Evolutionary conservation across 805 yeast species (phyloP).

Genomic region (Saccharomyces mikatae): DNA sequence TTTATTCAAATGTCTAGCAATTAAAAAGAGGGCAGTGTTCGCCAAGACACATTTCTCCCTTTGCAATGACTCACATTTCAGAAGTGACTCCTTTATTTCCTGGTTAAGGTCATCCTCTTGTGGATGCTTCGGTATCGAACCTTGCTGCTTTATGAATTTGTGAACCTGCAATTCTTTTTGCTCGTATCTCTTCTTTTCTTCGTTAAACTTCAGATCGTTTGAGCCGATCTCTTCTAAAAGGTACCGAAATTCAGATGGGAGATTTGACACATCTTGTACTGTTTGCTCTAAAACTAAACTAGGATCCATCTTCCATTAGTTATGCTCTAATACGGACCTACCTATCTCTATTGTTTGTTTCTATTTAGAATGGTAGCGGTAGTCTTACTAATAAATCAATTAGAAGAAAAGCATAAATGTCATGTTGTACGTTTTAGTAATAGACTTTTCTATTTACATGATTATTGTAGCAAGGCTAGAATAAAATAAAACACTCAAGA

Average conservation of each 20-base stretch:
- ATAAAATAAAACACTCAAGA: neutral
- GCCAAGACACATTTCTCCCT: slow-evolving; percentile 72
- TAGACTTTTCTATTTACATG: neutral
- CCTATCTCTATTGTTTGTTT: neutral
- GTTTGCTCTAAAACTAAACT: slow-evolving; percentile 74
- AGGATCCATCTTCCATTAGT: slow-evolving; percentile 58
- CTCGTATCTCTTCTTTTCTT: slow-evolving; percentile 55
- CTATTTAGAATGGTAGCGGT: neutral
- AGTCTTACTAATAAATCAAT: neutral
- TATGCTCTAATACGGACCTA: neutral
- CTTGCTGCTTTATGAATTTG: slow-evolving; percentile 73
- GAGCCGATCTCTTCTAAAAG: slow-evolving; percentile 68
- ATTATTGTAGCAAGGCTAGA: neutral
- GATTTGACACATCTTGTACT: slow-evolving; percentile 64
- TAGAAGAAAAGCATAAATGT: neutral
- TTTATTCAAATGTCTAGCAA: slow-evolving; percentile 64
- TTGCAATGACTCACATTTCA: slow-evolving; percentile 53
- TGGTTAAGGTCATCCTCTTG: slow-evolving; percentile 62
- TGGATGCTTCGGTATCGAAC: slow-evolving; percentile 72
- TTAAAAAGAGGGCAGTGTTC: slow-evolving; percentile 71
- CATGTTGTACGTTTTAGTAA: neutral
- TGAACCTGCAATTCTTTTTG: slow-evolving; percentile 74
- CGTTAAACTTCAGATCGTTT: slow-evolving; percentile 60
- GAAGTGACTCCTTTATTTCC: slow-evolving; percentile 63
- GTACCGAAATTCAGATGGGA: slow-evolving; percentile 81